A percentile compares a stretch with the other conserved stretches of the same genome.
phyloP scores from a whole-genome alignment of 805 yeast genomes.

The Sungouiozyma ichnusensis region DNA sequence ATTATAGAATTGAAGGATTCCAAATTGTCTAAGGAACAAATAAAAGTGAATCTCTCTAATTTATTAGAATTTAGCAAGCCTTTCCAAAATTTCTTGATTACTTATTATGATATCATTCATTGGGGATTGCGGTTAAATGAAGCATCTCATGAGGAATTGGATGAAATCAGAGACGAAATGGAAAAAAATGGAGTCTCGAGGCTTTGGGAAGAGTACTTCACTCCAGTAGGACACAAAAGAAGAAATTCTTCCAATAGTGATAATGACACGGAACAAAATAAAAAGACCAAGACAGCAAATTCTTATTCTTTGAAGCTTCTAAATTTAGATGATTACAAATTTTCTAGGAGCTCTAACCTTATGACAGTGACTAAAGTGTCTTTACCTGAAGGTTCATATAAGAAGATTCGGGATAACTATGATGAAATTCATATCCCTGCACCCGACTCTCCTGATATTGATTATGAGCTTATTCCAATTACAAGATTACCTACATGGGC shows the following conservation, averaged over 20 bases:
- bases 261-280: slow-evolving; percentile 3
- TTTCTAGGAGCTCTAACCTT: slow-evolving; percentile 65
- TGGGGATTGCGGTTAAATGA: slow-evolving; percentile 43
- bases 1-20: slow-evolving; percentile 32
- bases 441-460: slow-evolving; percentile 42
- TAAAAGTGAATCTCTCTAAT: slow-evolving; percentile 46
- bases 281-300: slow-evolving; percentile 21
- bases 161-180: slow-evolving; percentile 36
- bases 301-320: slow-evolving; percentile 27
- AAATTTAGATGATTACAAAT: slow-evolving; percentile 52
- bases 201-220: slow-evolving; percentile 35
- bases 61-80: slow-evolving; percentile 45
- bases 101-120: neutral
- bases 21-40: slow-evolving; percentile 30
- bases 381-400: slow-evolving; percentile 78
- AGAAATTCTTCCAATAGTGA: slow-evolving; percentile 5
- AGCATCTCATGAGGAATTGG: slow-evolving; percentile 31
- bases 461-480: slow-evolving; percentile 41
- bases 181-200: slow-evolving; percentile 30
- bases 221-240: slow-evolving; percentile 3
- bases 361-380: slow-evolving; percentile 56
- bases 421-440: slow-evolving; percentile 93
- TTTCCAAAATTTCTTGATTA: slow-evolving; percentile 33
- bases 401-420: slow-evolving; percentile 58
- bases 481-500: slow-evolving; percentile 74